A percentile compares a stretch with the other conserved stretches of the same genome.
These are phyloP conservation scores for Haplosporangium sp. DNA, from an alignment of 371 early-diverging fungal species.

Conservation along the genomic window DNA sequence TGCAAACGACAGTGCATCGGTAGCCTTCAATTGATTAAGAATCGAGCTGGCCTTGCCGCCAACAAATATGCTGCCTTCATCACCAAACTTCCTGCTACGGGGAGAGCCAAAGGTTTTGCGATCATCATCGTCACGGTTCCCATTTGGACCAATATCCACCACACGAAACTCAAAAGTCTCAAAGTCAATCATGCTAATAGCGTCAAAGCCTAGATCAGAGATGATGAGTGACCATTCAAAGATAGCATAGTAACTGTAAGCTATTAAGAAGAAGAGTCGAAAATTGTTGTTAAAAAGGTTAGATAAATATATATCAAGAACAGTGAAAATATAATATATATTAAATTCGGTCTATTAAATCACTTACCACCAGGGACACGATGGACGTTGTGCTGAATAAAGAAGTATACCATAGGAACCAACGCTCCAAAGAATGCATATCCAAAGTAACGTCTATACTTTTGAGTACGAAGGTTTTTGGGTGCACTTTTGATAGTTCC, in stretches of 20 bases:
- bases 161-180: conserved; percentile 66
- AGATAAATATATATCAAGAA: background rate
- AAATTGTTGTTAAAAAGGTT: background rate
- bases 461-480: conserved; percentile 33
- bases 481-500: conserved; percentile 63
- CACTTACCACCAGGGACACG: conserved; percentile 71
- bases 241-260: conserved; percentile 84
- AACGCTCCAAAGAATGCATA: conserved; percentile 75
- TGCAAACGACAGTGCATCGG: conserved; percentile 50
- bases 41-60: background rate
- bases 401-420: conserved; percentile 82
- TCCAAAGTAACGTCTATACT: conserved; percentile 55
- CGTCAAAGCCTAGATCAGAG: conserved; percentile 85
- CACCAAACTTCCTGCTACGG: conserved; percentile 3
- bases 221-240: conserved; percentile 87
- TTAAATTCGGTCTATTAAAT: background rate
- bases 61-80: background rate
- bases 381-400: conserved; percentile 83
- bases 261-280: conserved; percentile 30
- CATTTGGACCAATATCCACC: conserved; percentile 56
- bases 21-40: conserved; percentile 15
- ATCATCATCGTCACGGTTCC: conserved; percentile 5
- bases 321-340: too few relatives aligned
- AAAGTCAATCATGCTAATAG: conserved; percentile 78
- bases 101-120: conserved; percentile 35